These are phyloP conservation scores for Lactifluus subvellereus DNA, from an alignment of 768 basidiomycete species.

Conservation along the genomic window DNA sequence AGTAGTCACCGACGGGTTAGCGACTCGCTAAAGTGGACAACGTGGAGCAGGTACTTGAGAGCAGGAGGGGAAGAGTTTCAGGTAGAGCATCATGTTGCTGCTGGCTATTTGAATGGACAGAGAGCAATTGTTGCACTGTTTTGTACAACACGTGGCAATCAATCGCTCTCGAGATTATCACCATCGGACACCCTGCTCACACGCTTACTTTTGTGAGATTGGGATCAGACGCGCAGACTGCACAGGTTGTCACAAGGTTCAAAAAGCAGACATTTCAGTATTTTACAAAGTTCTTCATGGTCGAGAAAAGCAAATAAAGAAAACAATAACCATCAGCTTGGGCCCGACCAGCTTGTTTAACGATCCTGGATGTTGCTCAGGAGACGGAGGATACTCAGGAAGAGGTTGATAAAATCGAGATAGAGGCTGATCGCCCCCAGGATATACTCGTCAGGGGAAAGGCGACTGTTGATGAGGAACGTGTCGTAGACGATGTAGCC, in stretches of 20 bases:
- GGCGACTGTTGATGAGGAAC: conserved; percentile 77
- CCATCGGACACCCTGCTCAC: not conserved
- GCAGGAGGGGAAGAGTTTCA: not conserved
- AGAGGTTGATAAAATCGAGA: conserved; percentile 89
- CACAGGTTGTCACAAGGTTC: not conserved
- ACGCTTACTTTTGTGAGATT: not conserved
- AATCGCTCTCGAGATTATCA: not conserved
- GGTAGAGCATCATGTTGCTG: not conserved
- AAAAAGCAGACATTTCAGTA: not conserved
- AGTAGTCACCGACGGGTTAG: not conserved
- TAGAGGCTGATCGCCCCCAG: conserved; percentile 90
- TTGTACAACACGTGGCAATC: not conserved
- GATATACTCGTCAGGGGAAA: conserved; percentile 92
- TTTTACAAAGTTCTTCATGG: conserved; percentile 2
- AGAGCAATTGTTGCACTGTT: conserved; percentile 2
- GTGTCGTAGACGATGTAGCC: conserved; percentile 92
- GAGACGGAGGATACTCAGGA: conserved; percentile 82
- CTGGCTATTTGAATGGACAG: not conserved
- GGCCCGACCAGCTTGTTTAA: conserved; percentile 21
- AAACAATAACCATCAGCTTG: not conserved
- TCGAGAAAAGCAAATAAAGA: not conserved
- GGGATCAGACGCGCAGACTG: not conserved
- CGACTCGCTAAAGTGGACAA: not conserved
- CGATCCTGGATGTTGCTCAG: conserved; percentile 51
- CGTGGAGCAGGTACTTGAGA: not conserved